These are phyloP conservation scores for Mrakia frigida DNA, from an alignment of 768 basidiomycete species.

Conservation along the genomic window DNA sequence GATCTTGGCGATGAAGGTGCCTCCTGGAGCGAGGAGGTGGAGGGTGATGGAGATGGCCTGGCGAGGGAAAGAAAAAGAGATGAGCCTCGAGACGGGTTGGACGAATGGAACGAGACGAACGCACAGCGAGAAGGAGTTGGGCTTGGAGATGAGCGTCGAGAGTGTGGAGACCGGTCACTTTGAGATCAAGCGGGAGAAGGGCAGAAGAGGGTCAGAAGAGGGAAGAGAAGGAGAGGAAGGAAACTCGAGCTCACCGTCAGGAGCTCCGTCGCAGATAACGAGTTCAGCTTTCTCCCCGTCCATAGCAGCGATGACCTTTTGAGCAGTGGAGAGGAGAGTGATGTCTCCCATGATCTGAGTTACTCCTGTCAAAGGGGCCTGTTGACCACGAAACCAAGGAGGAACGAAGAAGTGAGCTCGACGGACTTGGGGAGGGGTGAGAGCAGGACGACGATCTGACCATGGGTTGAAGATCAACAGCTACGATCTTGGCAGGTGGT, in stretches of 20 bases:
- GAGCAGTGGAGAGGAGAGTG: conserved; percentile 46
- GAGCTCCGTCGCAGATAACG: conserved; percentile 51
- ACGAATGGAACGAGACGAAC: conserved; percentile 24
- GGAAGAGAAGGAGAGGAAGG: background rate
- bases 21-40: conserved; percentile 46
- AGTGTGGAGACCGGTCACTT: conserved; percentile 50
- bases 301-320: conserved; percentile 46
- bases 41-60: conserved; percentile 49
- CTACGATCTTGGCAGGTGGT: conserved; percentile 39
- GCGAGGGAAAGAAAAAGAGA: background rate
- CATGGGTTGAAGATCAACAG: conserved; percentile 46
- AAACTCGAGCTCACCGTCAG: conserved; percentile 43
- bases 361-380: conserved; percentile 48
- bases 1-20: conserved; percentile 49
- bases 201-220: background rate
- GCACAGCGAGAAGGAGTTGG: conserved; percentile 47
- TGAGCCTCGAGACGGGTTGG: background rate
- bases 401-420: background rate
- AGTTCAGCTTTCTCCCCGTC: conserved; percentile 47
- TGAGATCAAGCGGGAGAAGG: background rate
- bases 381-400: background rate
- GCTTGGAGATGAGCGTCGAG: conserved; percentile 50
- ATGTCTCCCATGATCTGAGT: conserved; percentile 49
- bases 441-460: conserved; percentile 23
- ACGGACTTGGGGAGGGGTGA: background rate